Evolutionary conservation across 1,284 basidiomycete genomes (phyloP), one percentile per base, ranked within the genome.

Genomic region (Cystobasidiaceae sp.): DNA sequence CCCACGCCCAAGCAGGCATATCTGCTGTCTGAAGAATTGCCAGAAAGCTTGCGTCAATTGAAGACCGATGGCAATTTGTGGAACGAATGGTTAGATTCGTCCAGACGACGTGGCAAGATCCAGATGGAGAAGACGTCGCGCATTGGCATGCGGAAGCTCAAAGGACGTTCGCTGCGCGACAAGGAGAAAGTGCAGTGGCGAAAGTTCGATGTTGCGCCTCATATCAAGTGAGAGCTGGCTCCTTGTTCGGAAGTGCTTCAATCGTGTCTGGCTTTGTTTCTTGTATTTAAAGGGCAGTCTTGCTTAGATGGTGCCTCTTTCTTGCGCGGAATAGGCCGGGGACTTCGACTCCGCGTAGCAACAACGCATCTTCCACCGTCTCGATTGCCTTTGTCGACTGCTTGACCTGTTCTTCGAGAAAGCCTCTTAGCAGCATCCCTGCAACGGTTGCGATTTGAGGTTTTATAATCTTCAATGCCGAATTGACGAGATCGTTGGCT

Each of bases 11-110:
- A 82, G 25, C 81, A 93, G 7, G 86, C 88, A 51, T 92, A 97
- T 15, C 93, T 97, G 77, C 82, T 94, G 0, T 90, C 89, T 4
- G 93, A 97, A 71, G 92, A 97, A 74, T 78, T 97, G 41, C 87
- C 84, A 65, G 94, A 97, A 77, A 90, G 82, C 73, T 77, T 97
- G 71, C 80, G 93, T 52, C 86, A 82, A 55, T 78, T 98, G 71
- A 92, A 92, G 83, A 70, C 72, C 17, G 72, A 74, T 46, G 73
- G 73, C 23, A 73, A 72, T 60, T 46, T 74, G 63, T 74, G 72
- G 71, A 69, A 67, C 27, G 73, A 72, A 21, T 74, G 70, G 69
- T 61, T 73, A 28, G 65, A 63, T 30, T 71, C 70, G 33, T 69
- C 69, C 2, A 71, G 72, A 68, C 52, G 71, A 27, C 32, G 73